phyloP scores from a whole-genome alignment of 208 protist species.

The Entamoeba histolytica region DNA sequence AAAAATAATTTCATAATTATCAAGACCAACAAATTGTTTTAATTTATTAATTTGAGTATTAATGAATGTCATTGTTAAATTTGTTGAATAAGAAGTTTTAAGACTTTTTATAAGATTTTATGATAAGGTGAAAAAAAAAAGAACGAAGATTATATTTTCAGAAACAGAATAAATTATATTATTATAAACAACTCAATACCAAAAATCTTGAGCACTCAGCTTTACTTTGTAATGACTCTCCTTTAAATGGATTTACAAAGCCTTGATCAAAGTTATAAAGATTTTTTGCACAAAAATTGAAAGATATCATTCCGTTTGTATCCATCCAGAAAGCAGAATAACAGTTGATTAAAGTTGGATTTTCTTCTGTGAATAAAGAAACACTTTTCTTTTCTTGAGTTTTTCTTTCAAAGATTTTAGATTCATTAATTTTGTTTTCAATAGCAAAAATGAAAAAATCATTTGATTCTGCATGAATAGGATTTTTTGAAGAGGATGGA shows the following conservation, averaged over 20 bases:
- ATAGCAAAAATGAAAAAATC: not conserved
- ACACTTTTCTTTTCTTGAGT: not conserved
- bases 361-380: not conserved
- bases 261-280: not conserved
- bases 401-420: not conserved
- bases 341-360: not conserved
- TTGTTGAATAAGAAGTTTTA: too few species aligned
- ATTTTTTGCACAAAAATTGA: not conserved
- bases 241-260: not conserved
- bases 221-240: not conserved
- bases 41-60: too few species aligned
- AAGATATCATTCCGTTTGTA: not conserved
- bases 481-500: not conserved
- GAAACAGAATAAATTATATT: not conserved
- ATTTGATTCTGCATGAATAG: not conserved
- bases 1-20: too few species aligned
- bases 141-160: too few species aligned
- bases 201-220: not conserved
- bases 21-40: too few species aligned
- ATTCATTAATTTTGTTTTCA: not conserved
- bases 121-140: too few species aligned
- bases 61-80: too few species aligned
- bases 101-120: too few species aligned
- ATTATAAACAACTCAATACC: not conserved
- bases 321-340: not conserved